Evolutionary conservation across 306 rosid species (phyloP).

Genomic region (Medicago lupulina): DNA sequence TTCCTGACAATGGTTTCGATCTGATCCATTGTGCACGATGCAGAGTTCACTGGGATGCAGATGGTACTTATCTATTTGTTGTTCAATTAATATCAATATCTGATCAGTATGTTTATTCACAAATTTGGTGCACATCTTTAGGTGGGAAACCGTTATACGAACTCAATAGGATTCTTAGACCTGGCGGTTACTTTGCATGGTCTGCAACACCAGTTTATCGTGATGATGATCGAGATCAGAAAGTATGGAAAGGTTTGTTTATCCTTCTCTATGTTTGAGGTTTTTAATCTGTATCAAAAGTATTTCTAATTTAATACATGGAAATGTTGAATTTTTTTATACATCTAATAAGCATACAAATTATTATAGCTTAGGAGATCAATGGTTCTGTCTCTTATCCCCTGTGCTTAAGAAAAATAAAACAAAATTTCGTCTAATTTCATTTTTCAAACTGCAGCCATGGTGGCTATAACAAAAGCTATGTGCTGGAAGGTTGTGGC

Average conservation of each 20-base stretch:
- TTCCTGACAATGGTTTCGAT: constrained; percentile 79
- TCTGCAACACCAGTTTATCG: constrained; percentile 96
- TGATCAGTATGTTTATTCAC: constrained; percentile 19
- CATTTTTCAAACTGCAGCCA: constrained; percentile 59
- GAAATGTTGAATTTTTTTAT: constrained; percentile 6
- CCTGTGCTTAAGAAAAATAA: constrained; percentile 1
- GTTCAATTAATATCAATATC: constrained; percentile 23
- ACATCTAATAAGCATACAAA: not conserved
- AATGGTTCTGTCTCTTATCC: constrained; percentile 8
- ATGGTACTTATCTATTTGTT: constrained; percentile 60
- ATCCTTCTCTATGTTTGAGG: not conserved
- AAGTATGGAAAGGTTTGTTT: constrained; percentile 83
- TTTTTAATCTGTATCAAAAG: not conserved
- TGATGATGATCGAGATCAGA: constrained; percentile 66
- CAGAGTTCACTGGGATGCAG: constrained; percentile 98
- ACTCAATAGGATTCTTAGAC: constrained; percentile 93
- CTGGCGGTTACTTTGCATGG: constrained; percentile 95
- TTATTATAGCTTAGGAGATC: constrained; percentile 20
- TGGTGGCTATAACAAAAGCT: constrained; percentile 67
- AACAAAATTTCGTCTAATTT: not conserved
- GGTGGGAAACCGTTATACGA: constrained; percentile 93
- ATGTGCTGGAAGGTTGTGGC: constrained; percentile 90
- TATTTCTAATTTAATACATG: constrained; percentile 10
- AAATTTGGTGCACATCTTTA: constrained; percentile 41
- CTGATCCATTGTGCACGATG: constrained; percentile 97